phyloP scores from a whole-genome alignment of 2,329 filamentous ascomycete species.

The Aspergillus terreus region DNA sequence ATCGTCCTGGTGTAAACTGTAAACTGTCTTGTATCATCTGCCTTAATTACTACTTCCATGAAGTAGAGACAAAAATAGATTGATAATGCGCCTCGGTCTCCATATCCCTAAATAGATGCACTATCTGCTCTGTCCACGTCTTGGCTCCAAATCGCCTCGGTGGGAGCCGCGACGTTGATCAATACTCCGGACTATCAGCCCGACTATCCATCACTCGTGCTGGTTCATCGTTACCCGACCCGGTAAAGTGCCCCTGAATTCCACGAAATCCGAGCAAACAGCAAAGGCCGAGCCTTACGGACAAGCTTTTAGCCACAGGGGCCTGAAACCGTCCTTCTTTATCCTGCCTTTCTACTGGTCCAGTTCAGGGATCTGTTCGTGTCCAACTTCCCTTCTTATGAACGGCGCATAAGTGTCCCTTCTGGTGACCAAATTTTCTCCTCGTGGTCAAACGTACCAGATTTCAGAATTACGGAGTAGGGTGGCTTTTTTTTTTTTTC shows the following conservation, averaged over 20 bases:
- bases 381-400: not conserved
- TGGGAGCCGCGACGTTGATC: not conserved
- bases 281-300: constrained; percentile 12
- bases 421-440: too few relatives aligned
- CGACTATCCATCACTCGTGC: constrained; percentile 1
- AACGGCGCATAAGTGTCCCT: not conserved
- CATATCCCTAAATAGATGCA: not conserved
- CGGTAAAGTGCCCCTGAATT: constrained; percentile 10
- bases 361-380: not conserved
- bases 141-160: too few relatives aligned
- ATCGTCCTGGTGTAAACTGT: too few relatives aligned
- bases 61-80: too few relatives aligned
- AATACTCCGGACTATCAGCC: not conserved
- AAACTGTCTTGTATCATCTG: too few relatives aligned
- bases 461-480: not conserved
- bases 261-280: too few relatives aligned
- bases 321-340: constrained; percentile 11
- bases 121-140: not conserved
- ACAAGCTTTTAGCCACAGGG: constrained; percentile 23
- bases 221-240: constrained; percentile 11
- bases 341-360: constrained; percentile 11
- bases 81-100: too few relatives aligned
- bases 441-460: too few relatives aligned
- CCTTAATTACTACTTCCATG: too few relatives aligned
- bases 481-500: not conserved